Base-by-base conservation (phyloP, 1,284 basidiomycete species). In the Volvariella surrecta region DNA sequence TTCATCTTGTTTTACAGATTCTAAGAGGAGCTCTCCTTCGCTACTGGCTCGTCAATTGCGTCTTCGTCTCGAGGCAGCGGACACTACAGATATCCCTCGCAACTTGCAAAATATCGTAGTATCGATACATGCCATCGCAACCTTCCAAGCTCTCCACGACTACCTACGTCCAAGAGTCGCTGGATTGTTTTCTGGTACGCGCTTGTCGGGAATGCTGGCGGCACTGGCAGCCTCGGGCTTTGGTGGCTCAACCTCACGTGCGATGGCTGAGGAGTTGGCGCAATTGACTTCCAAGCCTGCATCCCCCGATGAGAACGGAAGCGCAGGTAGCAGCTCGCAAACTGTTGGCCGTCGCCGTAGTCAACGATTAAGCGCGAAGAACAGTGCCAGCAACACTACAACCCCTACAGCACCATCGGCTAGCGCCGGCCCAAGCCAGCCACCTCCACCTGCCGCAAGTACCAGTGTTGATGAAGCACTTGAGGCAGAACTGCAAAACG, bases 111-210 rank as follows among this genome's bases (percentile, higher is more conserved):
- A 90, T 50, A 87, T 97, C 52, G 88, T 91, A 38, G 89, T 96
- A 28, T 96, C 92, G 2, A 95, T 97, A 48, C 93, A 96, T 57
- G 93, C 92, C 2, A 95, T 97, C 47, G 93, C 94, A 0, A 95
- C 92, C 0, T 91, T 97, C 72, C 90, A 94, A 61, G 90, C 92
- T 0, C 73, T 97, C 22, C 90, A 95, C 55, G 92, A 95, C 60
- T 97, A 96, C 59, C 75, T 97, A 9, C 82, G 91, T 0, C 93
- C 93, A 13, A 75, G 91, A 6, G 82, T 97, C 17, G 73, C 89
- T n/a, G 89, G 89, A 4, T 62, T 86, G 3, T 62, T 82, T 4
- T 68, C 73, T 46, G 71, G 77, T 20, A 81, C 84, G 11, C 75
- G 90, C 10, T 62, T 97, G 10, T 88, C 89, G 2, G 84, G 85